These are phyloP conservation scores for Coemansia sp. DNA, from an alignment of 192 early-diverging fungal genomes.

Conservation along the genomic window DNA sequence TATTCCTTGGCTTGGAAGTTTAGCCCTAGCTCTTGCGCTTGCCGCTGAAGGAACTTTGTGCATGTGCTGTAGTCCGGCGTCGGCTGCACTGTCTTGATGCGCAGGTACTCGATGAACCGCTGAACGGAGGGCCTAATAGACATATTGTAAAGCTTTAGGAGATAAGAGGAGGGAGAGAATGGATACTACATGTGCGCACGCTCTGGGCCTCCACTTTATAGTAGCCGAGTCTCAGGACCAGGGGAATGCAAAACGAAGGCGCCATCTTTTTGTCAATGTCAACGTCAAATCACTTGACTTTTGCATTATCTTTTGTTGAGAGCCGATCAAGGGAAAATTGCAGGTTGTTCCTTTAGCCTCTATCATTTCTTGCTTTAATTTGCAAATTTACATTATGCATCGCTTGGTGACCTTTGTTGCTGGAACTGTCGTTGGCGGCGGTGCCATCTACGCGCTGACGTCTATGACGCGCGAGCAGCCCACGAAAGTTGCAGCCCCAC, in stretches of 20 bases:
- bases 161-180: not conserved
- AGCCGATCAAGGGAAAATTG: not conserved
- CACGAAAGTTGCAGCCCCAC: not conserved
- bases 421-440: conserved; percentile 45
- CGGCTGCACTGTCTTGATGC: conserved; percentile 85
- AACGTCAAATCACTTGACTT: too few relatives aligned
- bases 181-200: not conserved
- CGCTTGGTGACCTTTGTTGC: conserved; percentile 48
- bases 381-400: conserved; percentile 22
- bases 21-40: conserved; percentile 74
- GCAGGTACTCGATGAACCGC: conserved; percentile 80
- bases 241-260: not conserved
- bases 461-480: not conserved
- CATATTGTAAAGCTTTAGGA: not conserved
- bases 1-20: conserved; percentile 53
- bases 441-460: conserved; percentile 35
- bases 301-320: not conserved
- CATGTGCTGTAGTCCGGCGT: conserved; percentile 74
- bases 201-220: not conserved
- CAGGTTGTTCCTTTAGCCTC: not conserved
- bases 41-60: conserved; percentile 62
- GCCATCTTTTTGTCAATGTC: not conserved
- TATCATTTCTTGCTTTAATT: conserved; percentile 3
- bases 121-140: conserved; percentile 19
- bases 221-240: not conserved